phyloP scores from a whole-genome alignment of 1,284 basidiomycete genomes.

The Apiotrichum gracile region DNA sequence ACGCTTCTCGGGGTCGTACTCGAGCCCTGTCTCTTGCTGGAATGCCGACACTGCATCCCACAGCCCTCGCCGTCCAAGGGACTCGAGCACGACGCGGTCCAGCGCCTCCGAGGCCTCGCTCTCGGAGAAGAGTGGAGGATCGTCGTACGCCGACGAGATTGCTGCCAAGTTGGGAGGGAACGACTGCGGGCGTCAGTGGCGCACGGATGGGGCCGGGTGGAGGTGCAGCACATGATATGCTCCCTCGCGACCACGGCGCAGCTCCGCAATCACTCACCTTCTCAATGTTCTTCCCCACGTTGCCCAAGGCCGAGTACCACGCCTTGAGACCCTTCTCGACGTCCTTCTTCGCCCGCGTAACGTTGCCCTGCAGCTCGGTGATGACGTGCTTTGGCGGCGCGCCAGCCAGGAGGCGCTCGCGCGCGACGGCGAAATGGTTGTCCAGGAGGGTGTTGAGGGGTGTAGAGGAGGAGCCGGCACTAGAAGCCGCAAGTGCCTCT shows the following conservation, averaged over 20 bases:
- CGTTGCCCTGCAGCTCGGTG: slow-evolving; percentile 54
- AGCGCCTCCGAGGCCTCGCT: slow-evolving; percentile 28
- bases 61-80: slow-evolving; percentile 36
- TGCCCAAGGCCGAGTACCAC: slow-evolving; percentile 66
- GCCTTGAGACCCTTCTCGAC: slow-evolving; percentile 82
- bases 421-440: slow-evolving; percentile 56
- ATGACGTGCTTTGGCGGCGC: slow-evolving; percentile 56
- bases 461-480: slow-evolving; percentile 56
- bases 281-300: slow-evolving; percentile 76
- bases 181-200: slow-evolving; percentile 18
- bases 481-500: slow-evolving; percentile 50
- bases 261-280: slow-evolving; percentile 60
- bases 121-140: slow-evolving; percentile 40
- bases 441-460: slow-evolving; percentile 65
- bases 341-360: slow-evolving; percentile 71
- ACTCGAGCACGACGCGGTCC: slow-evolving; percentile 36
- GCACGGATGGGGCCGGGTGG: too few relatives aligned
- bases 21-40: slow-evolving; percentile 57
- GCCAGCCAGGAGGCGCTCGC: slow-evolving; percentile 55
- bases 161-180: slow-evolving; percentile 40
- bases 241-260: too few relatives aligned
- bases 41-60: slow-evolving; percentile 39
- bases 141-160: slow-evolving; percentile 39
- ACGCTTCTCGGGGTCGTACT: slow-evolving; percentile 57
- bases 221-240: too few relatives aligned